A percentile compares a stretch with the other conserved stretches of the same genome.
These are phyloP conservation scores for Scalesia atractyloides DNA, from an alignment of 129 eudicot genomes.

Conservation along the genomic window DNA sequence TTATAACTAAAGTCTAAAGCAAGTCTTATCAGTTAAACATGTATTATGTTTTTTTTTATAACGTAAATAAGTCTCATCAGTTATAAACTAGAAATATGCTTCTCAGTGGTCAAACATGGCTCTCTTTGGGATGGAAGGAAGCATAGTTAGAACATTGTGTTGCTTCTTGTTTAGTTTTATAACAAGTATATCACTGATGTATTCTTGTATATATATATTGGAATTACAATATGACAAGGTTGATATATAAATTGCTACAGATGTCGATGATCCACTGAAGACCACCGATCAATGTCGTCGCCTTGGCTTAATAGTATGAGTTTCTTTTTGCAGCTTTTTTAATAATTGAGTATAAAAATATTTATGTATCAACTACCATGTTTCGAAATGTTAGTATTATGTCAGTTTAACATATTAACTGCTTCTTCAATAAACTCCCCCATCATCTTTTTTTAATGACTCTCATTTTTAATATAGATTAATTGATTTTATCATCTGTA, in stretches of 20 bases:
- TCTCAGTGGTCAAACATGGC: not conserved
- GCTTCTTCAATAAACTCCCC: not conserved
- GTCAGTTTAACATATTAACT: not conserved
- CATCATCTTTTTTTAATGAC: not conserved
- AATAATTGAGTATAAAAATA: not conserved
- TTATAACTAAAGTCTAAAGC: not conserved
- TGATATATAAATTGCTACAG: conserved; percentile 47
- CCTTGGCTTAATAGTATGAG: conserved; percentile 88
- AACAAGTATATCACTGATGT: not conserved
- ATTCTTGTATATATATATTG: not conserved
- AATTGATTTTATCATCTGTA: not conserved
- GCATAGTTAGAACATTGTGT: not conserved
- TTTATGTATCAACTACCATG: not conserved
- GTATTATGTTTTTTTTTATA: not conserved
- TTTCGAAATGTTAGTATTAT: not conserved
- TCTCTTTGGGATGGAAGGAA: not conserved
- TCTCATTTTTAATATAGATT: not conserved
- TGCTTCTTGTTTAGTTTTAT: not conserved
- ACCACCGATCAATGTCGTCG: conserved; percentile 92
- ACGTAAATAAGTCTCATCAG: not conserved
- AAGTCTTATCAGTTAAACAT: not conserved
- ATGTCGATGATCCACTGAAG: conserved; percentile 93
- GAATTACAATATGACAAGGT: conserved; percentile 2
- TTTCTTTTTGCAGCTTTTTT: conserved; percentile 4
- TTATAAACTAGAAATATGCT: not conserved